Evolutionary conservation across 202 grass and related monocot genomes (phyloP), one percentile per base, ranked within the genome.

Genomic region (Brachypodium distachyon): DNA sequence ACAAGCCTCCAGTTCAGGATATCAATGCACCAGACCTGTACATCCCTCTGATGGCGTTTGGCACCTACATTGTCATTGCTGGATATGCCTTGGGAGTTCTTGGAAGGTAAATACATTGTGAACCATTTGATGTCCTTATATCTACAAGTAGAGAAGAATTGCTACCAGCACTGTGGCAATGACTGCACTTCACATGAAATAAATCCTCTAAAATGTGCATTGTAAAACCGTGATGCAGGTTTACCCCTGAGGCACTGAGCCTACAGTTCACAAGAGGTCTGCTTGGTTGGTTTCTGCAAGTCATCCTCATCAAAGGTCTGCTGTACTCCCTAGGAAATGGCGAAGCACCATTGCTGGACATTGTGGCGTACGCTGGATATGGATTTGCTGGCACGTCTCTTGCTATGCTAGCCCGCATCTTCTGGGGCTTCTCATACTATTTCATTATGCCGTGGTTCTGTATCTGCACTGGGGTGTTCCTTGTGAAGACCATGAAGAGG

Each of bases 281-380:
- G 40, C 76, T 91, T 29, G 89, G 89, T 3, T 96, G 92, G 89
- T 86, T 92, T 81, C 73, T 92, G 17, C 86, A 89, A 85, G 80
- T 92, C 21, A 70, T 88, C 52, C 79, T 96, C 56, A 78, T 96
- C 66, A 87, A 82, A 89, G 82, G 67, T 67, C 47, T 96, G 28
- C 63, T 96, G n/a, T 91, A 88, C 79, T 81, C 74, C 16, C 61
- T 92, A 49, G 92, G 92, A 36, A 89, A 73, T 17, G 60, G 86
- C 60, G 92, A 96, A 58, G 81, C 89, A 0, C 81, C 83, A 0
- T 73, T 96, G 78, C 83, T 96, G 18, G 92, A 96, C 61, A 67
- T 92, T 1, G 89, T 86, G 57, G 89, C 92, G 0, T 96, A 96
- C 3, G 84, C 86, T 82, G 92, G 92, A 28, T 96, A 92, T 74